Percentiles rank a stretch among this genome's conserved stretches.
These are phyloP conservation scores for Eimeria necatrix DNA, from an alignment of 169 alveolate genomes.

Conservation along the genomic window DNA sequence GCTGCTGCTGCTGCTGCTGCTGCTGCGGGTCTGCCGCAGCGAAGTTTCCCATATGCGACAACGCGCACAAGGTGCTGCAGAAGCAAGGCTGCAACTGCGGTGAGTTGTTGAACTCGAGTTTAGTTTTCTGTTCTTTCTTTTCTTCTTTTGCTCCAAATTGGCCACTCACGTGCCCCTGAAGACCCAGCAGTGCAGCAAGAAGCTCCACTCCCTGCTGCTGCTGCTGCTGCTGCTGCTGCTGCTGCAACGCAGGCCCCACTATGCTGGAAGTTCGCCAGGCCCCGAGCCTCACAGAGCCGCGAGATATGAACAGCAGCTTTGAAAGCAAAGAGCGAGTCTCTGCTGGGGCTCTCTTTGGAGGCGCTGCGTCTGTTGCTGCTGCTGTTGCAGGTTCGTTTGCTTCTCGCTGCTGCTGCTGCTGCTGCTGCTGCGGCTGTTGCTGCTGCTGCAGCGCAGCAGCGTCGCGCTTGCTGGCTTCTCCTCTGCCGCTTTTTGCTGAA, in stretches of 20 bases:
- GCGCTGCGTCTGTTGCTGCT: conserved; percentile 61
- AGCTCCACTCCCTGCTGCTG: not conserved
- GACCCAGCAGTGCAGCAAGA: not conserved
- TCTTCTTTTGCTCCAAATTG: not conserved
- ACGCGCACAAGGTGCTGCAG: conserved; percentile 89
- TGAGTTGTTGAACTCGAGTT: not conserved
- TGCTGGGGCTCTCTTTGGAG: conserved; percentile 33
- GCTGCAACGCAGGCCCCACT: conserved; percentile 66
- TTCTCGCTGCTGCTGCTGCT: too few species aligned
- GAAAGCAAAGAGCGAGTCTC: not conserved
- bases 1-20: too few species aligned
- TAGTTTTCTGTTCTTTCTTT: not conserved
- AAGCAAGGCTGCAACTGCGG: conserved; percentile 89
- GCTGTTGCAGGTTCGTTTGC: not conserved
- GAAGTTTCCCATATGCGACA: conserved; percentile 91
- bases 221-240: not conserved
- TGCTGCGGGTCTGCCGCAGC: conserved; percentile 60
- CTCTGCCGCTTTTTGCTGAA: too few species aligned
- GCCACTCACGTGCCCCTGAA: not conserved
- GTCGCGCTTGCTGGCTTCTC: too few species aligned
- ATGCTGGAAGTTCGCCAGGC: conserved; percentile 71
- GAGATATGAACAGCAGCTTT: not conserved
- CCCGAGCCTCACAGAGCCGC: conserved; percentile 48
- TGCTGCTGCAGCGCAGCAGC: too few species aligned
- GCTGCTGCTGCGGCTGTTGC: too few species aligned